phyloP scores from a whole-genome alignment of 2,329 filamentous ascomycete genomes.

The Rugonectria rugulosa region DNA sequence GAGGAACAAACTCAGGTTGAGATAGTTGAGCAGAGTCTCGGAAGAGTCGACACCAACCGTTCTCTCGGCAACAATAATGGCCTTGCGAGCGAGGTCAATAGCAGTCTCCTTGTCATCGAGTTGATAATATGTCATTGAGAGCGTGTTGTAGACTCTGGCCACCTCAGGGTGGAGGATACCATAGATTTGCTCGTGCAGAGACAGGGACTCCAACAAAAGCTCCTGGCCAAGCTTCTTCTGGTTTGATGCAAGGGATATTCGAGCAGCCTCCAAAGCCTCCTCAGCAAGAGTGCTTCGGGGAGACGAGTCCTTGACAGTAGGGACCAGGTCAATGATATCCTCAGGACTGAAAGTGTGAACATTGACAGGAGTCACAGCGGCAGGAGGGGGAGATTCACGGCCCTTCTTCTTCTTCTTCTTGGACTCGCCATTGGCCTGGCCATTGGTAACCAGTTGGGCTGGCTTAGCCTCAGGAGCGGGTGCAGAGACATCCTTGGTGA shows the following conservation, averaged over 20 bases:
- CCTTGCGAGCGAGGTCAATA: conserved; percentile 94
- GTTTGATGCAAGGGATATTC: conserved; percentile 93
- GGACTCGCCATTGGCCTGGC: conserved; percentile 52
- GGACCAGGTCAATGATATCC: conserved; percentile 92
- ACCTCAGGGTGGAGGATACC: conserved; percentile 97
- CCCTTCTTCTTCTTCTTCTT: conserved; percentile 72
- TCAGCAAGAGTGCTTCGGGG: conserved; percentile 91
- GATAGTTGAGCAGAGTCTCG: conserved; percentile 93
- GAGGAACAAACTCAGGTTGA: conserved; percentile 93
- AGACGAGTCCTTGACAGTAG: conserved; percentile 91
- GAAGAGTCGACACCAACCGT: conserved; percentile 93
- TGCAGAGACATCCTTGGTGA: conserved; percentile 39
- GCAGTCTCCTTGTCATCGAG: conserved; percentile 97
- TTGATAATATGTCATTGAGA: conserved; percentile 96
- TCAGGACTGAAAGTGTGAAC: conserved; percentile 73
- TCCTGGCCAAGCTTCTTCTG: conserved; percentile 97
- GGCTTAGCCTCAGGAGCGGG: conserved; percentile 42
- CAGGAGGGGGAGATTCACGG: conserved; percentile 61
- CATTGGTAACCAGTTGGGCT: conserved; percentile 47
- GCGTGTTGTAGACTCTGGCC: conserved; percentile 89
- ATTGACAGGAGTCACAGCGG: conserved; percentile 50
- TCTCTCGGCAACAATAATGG: conserved; percentile 93
- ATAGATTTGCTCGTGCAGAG: conserved; percentile 97
- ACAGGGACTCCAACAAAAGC: conserved; percentile 92
- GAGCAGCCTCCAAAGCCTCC: conserved; percentile 93